Evolutionary conservation across 352 stramenopile genomes (phyloP), one percentile per base, ranked within the genome.

Genomic region (Phytopythium boreale): DNA sequence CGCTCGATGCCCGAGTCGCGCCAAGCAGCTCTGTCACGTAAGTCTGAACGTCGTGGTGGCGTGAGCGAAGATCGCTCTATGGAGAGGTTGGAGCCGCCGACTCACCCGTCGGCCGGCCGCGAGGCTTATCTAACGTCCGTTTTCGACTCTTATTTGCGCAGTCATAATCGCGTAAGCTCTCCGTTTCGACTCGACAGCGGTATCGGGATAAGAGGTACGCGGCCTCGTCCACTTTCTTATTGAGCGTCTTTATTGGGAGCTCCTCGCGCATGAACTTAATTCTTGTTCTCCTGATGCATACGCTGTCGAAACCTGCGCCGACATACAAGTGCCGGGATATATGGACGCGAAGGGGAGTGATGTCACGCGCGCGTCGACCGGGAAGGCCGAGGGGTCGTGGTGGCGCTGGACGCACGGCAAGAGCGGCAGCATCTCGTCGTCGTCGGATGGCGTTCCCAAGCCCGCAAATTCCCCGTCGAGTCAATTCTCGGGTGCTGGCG

Each of bases 361-460:
- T 72, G 63, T 51, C 27, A 27, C 56, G 26, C 63, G 63, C 53
- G 50, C 56, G 43, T 64, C 67, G 27, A 71, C 52, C 17, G 56
- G 52, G 7, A 70, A 70, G 37, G 62, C 51, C 41, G 79, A 81
- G 10, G 62, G 63, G 44, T 65, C 76, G 22, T 92, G 83, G 85
- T 92, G 82, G 85, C 80, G 81, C 59, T 94, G 83, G 83, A 89
- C 74, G 2, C 81, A 88, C 52, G 85, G 83, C 61, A 87, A 84
- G 64, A 92, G 81, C 59, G 83, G 83, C 61, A 84, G 66, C 43
- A 72, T 87, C 55, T 81, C 77, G 56, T 89, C 79, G 4, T 88
- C 80, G 5, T 87, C 80, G 17, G 67, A 77, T 39, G 59, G 50
- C 27, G 49, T 60, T 49, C 15, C 43, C 47, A 64, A 67, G 37